These are phyloP conservation scores for Sphenostylis stenocarpa DNA, from an alignment of 306 rosid genomes.

Conservation along the genomic window DNA sequence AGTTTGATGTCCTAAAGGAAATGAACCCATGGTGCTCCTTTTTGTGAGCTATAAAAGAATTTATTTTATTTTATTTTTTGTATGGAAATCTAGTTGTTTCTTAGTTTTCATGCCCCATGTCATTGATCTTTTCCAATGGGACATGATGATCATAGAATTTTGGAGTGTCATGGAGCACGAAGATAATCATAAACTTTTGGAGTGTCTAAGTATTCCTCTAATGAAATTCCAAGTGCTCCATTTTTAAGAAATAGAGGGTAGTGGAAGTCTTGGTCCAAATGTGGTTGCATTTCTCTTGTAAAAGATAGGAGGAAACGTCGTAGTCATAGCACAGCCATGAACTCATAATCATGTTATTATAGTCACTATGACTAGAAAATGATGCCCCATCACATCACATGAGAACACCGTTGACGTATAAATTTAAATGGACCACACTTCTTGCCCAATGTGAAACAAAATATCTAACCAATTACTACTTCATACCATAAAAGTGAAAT, in stretches of 20 bases:
- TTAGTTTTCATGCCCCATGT: background rate
- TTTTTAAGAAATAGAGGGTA: background rate
- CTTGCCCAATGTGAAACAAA: too few relatives aligned
- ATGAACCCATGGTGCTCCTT: background rate
- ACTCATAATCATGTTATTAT: background rate
- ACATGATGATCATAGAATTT: background rate
- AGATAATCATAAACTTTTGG: too few relatives aligned
- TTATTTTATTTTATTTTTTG: too few relatives aligned
- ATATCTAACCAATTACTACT: background rate
- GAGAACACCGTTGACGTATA: slow-evolving; percentile 14
- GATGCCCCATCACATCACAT: slow-evolving; percentile 12
- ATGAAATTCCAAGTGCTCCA: slow-evolving; percentile 5
- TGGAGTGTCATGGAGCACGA: too few relatives aligned
- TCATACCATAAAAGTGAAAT: too few relatives aligned
- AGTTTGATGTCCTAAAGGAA: background rate
- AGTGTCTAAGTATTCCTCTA: background rate
- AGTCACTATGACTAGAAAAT: background rate
- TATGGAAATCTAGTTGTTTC: background rate
- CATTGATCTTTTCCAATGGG: background rate
- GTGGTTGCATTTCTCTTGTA: slow-evolving; percentile 30
- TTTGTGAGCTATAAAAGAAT: too few relatives aligned
- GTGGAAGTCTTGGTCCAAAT: slow-evolving; percentile 29
- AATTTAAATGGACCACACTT: slow-evolving; percentile 23
- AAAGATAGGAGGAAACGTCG: slow-evolving; percentile 27
- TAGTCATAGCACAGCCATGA: background rate